Percentiles rank a stretch among this genome's conserved stretches.
These are phyloP conservation scores for Tolypocladium paradoxum DNA, from an alignment of 2,329 filamentous ascomycete genomes.

Conservation along the genomic window DNA sequence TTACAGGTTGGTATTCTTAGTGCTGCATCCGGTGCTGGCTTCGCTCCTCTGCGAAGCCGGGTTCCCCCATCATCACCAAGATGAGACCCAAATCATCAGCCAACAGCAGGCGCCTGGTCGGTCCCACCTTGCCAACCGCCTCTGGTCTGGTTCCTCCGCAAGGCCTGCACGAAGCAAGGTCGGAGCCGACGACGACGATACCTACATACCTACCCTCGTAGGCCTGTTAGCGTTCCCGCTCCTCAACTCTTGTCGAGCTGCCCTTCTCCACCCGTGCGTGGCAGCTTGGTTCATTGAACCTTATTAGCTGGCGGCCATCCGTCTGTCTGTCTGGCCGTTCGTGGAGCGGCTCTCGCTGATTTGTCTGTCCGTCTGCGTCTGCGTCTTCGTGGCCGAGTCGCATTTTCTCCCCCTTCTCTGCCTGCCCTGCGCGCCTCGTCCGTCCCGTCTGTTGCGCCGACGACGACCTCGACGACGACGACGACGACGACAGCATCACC, in stretches of 20 bases:
- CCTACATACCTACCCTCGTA: not conserved
- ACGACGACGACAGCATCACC: not conserved
- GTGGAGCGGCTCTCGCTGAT: not conserved
- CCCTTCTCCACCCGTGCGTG: not conserved
- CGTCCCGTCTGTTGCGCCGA: not conserved
- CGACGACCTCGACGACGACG: not conserved
- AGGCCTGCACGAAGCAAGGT: too few relatives aligned
- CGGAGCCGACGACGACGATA: not conserved
- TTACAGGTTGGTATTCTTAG: not conserved
- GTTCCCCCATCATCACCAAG: not conserved
- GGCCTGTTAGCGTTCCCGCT: not conserved
- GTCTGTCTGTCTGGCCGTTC: not conserved
- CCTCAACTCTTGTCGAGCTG: not conserved
- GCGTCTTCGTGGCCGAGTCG: not conserved
- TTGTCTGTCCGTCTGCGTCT: not conserved
- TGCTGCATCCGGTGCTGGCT: too few relatives aligned
- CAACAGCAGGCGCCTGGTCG: not conserved
- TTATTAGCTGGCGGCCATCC: not conserved
- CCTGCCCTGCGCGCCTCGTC: not conserved
- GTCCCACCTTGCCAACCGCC: too few relatives aligned
- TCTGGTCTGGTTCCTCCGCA: not conserved
- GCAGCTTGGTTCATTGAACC: not conserved
- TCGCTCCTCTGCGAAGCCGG: too few relatives aligned
- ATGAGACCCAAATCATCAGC: not conserved
- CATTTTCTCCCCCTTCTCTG: not conserved